These are phyloP conservation scores for Cyclostephanos invisitatus DNA, from an alignment of 108 stramenopile genomes.

Conservation along the genomic window DNA sequence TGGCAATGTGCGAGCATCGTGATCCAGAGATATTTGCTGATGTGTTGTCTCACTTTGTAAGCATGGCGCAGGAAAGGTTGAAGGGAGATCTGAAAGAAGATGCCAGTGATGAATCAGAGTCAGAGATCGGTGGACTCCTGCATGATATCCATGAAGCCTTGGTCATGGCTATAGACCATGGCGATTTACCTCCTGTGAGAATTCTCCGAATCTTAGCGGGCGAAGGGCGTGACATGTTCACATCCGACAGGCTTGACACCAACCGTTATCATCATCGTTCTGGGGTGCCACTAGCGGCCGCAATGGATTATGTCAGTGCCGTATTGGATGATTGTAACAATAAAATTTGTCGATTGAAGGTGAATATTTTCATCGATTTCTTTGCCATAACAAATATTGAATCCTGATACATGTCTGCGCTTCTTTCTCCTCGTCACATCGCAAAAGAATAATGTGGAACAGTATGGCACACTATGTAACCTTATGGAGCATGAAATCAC, in stretches of 20 bases:
- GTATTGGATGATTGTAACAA: constrained; percentile 73
- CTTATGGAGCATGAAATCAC: constrained; percentile 80
- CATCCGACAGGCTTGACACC: constrained; percentile 19
- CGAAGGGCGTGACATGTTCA: constrained; percentile 77
- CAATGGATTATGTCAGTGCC: constrained; percentile 79
- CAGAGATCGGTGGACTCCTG: constrained; percentile 66
- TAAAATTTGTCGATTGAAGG: constrained; percentile 69
- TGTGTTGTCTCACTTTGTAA: constrained; percentile 82
- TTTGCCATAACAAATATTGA: background rate
- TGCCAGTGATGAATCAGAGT: constrained; percentile 51
- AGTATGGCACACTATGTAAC: constrained; percentile 76
- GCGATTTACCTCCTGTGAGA: constrained; percentile 74
- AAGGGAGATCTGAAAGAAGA: constrained; percentile 37
- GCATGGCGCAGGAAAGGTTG: constrained; percentile 56
- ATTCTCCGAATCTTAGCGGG: constrained; percentile 83
- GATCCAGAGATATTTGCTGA: constrained; percentile 84
- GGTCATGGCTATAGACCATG: constrained; percentile 63
- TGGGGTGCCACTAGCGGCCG: constrained; percentile 78
- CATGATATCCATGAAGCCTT: constrained; percentile 84
- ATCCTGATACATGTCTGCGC: background rate
- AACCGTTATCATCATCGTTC: background rate
- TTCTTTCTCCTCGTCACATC: background rate
- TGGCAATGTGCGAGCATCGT: constrained; percentile 76
- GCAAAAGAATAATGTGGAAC: constrained; percentile 57
- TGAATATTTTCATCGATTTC: constrained; percentile 1